phyloP scores from a whole-genome alignment of 495 filamentous ascomycete species.

The Penicillium cinerascens region DNA sequence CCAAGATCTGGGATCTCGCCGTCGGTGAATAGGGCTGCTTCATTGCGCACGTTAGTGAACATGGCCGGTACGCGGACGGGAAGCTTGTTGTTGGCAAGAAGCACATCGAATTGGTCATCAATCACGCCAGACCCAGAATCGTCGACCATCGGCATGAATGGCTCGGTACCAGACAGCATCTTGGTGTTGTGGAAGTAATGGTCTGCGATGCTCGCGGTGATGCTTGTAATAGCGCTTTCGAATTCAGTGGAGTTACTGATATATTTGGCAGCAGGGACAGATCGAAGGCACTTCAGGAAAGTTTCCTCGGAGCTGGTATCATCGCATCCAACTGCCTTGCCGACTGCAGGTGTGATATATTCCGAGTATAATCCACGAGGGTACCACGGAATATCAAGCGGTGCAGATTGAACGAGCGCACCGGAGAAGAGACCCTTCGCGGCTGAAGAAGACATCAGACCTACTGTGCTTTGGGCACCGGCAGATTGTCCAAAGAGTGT shows the following conservation, averaged over 20 bases:
- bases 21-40: too few relatives aligned
- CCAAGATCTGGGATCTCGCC: too few relatives aligned
- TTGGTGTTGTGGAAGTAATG: slow-evolving; percentile 19
- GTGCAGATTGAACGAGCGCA: slow-evolving; percentile 29
- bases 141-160: slow-evolving; percentile 29
- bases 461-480: slow-evolving; percentile 53
- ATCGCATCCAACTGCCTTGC: slow-evolving; percentile 25
- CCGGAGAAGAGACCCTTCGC: slow-evolving; percentile 32
- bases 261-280: slow-evolving; percentile 22
- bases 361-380: slow-evolving; percentile 2
- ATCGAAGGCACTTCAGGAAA: slow-evolving; percentile 24
- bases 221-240: slow-evolving; percentile 2
- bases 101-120: slow-evolving; percentile 29
- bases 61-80: slow-evolving; percentile 28
- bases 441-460: slow-evolving; percentile 39
- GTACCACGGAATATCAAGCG: slow-evolving; percentile 27
- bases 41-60: slow-evolving; percentile 26
- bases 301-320: slow-evolving; percentile 9
- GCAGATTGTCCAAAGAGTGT: slow-evolving; percentile 49
- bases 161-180: slow-evolving; percentile 26
- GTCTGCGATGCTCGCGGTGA: slow-evolving; percentile 4
- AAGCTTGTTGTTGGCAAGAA: slow-evolving; percentile 14
- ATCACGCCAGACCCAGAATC: slow-evolving; percentile 23
- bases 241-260: slow-evolving; percentile 25
- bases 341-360: slow-evolving; percentile 20